Evolutionary conservation across 1,139 yeast genomes (phyloP).

Genomic region (Yamadazyma atmosphaerica): DNA sequence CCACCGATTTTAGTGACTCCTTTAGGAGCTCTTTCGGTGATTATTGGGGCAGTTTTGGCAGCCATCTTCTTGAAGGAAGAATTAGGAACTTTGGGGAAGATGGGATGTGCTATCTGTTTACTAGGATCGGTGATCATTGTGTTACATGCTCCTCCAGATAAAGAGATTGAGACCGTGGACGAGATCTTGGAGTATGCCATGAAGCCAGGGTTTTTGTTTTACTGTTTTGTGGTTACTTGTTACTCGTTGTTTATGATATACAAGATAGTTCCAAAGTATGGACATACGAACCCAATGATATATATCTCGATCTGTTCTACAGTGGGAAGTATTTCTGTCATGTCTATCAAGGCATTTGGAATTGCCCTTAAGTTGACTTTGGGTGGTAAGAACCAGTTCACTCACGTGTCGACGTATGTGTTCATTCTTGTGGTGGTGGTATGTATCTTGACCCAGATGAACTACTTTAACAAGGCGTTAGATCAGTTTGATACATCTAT

Average conservation of each 20-base stretch:
- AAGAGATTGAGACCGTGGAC: conserved; percentile 84
- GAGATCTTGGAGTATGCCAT: conserved; percentile 81
- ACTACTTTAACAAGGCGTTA: conserved; percentile 87
- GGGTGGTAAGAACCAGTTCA: conserved; percentile 86
- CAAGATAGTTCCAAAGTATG: conserved; percentile 78
- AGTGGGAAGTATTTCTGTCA: conserved; percentile 89
- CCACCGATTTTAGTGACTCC: conserved; percentile 94
- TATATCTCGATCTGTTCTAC: conserved; percentile 87
- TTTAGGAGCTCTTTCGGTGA: conserved; percentile 85
- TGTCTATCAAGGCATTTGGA: conserved; percentile 93
- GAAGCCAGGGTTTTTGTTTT: conserved; percentile 75
- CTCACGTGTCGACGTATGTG: conserved; percentile 80
- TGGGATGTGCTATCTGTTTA: conserved; percentile 91
- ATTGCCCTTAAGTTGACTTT: conserved; percentile 85
- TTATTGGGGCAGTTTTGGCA: conserved; percentile 89
- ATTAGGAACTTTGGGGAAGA: conserved; percentile 83
- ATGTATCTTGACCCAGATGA: conserved; percentile 90
- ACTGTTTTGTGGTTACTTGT: conserved; percentile 58
- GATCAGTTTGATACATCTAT: conserved; percentile 93
- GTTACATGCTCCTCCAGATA: conserved; percentile 91
- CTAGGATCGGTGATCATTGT: conserved; percentile 90
- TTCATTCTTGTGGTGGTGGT: conserved; percentile 76
- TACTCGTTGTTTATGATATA: conserved; percentile 81
- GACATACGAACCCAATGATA: conserved; percentile 82
- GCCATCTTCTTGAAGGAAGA: conserved; percentile 83